Evolutionary conservation across 1,284 basidiomycete species (phyloP).

Genomic region (Cutaneotrichosporon cutaneum): DNA sequence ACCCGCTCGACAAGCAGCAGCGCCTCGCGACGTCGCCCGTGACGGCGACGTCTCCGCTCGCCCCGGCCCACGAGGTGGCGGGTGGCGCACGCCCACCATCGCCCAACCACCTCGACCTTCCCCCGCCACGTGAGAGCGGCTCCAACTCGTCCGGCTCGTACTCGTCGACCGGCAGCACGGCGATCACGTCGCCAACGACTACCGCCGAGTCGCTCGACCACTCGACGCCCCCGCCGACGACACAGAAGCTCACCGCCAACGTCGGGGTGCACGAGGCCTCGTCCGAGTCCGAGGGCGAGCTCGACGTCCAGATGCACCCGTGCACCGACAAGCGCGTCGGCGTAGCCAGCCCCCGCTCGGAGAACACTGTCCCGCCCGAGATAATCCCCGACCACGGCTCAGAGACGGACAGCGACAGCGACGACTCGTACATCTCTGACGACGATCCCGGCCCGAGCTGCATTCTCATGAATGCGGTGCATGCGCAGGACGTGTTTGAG

Average conservation of each 20-base stretch:
- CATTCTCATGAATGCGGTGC: constrained; percentile 49
- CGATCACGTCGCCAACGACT: constrained; percentile 22
- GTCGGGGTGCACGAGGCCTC: constrained; percentile 4
- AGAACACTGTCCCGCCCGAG: constrained; percentile 2
- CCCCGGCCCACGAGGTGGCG: neutral
- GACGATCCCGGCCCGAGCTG: constrained; percentile 39
- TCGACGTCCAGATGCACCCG: constrained; percentile 50
- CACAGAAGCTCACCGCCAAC: neutral
- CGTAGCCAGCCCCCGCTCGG: neutral
- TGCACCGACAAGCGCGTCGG: constrained; percentile 39
- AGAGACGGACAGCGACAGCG: constrained; percentile 12
- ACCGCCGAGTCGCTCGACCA: constrained; percentile 19
- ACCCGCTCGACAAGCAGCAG: constrained; percentile 30
- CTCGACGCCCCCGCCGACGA: constrained; percentile 1
- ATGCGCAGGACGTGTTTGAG: constrained; percentile 50
- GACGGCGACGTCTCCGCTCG: constrained; percentile 2
- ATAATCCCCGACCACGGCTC: constrained; percentile 10
- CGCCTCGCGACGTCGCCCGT: constrained; percentile 14
- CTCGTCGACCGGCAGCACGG: constrained; percentile 36
- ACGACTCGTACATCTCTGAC: constrained; percentile 23
- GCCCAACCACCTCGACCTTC: neutral
- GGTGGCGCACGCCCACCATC: neutral
- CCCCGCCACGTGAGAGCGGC: neutral
- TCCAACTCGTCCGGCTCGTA: constrained; percentile 41
- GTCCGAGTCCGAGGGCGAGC: constrained; percentile 14